Evolutionary conservation across 345 rosid genomes (phyloP), one percentile per base, ranked within the genome.

Genomic region (thale cress (Arabidopsis thaliana)): DNA sequence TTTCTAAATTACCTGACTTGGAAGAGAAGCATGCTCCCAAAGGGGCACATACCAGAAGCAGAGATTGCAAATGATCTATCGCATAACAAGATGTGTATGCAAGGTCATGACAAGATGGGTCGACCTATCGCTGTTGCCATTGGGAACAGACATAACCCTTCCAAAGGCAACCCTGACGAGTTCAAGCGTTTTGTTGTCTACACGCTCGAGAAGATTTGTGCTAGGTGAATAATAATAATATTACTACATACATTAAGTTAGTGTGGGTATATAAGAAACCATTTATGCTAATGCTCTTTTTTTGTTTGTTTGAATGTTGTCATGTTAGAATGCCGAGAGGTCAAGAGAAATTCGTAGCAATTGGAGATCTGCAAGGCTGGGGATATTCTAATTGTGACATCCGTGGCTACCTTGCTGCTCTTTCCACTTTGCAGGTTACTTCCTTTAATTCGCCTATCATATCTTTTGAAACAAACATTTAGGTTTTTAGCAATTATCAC

Each of bases 311-410:
- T 41, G 12, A 4, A 44, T 41, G n/a, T 41, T 25, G 4, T 28
- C 8, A 61, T 42, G 44, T 52, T 76, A 91, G 98, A 67, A 86
- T 94, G 92, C 93, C 92, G 7, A 70, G 65, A 65, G 97, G 96
- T 52, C 72, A 88, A 84, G 97, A 94, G 70, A 91, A 88, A 66
- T 91, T 90, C 71, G 67, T 83, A 61, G 23, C 69, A 34, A 86
- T 91, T 23, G 96, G 62, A 44, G 98, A 91, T 88, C 87, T 94
- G 7, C 76, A 85, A 79, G 97, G 92, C 49, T 91, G 98, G 98
- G 97, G 96, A 73, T 91, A 91, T 74, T 63, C 91, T 1, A 84
- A 81, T 55, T 83, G 96, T 22, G 97, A 95, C 65, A 63, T 90
- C 70, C 89, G 91, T 6, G 97, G 93, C 52, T 87, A 90, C 65